Percentiles rank a stretch among this genome's conserved stretches.
These are phyloP conservation scores for Metschnikowia orientalis DNA, from an alignment of 805 yeast genomes.

Conservation along the genomic window DNA sequence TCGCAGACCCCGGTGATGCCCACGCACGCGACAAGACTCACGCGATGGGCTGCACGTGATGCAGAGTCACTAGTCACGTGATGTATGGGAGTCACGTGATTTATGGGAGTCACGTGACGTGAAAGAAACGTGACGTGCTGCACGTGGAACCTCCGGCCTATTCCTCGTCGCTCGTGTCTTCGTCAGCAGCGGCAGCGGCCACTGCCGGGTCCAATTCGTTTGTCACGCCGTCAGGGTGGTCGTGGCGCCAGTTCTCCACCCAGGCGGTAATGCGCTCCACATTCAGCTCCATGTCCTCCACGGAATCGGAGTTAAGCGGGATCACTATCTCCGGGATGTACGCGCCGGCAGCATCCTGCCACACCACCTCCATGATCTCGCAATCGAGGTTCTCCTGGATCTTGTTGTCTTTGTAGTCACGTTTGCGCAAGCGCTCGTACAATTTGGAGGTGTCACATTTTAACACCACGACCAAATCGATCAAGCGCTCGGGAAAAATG, in stretches of 20 bases:
- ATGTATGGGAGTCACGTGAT: too few species aligned
- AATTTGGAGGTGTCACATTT: constrained; percentile 69
- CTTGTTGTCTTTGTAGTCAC: constrained; percentile 78
- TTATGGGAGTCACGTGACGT: too few species aligned
- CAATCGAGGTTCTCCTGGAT: constrained; percentile 91
- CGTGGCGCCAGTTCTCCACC: constrained; percentile 69
- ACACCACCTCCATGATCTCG: constrained; percentile 91
- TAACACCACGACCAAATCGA: constrained; percentile 88
- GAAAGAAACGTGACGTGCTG: too few species aligned
- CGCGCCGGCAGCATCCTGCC: constrained; percentile 80
- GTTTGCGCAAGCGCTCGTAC: constrained; percentile 67
- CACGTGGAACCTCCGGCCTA: neutral
- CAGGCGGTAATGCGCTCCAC: constrained; percentile 71
- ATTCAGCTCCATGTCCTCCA: constrained; percentile 78
- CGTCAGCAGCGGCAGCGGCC: constrained; percentile 11
- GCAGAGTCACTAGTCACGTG: too few species aligned
- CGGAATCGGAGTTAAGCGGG: constrained; percentile 66
- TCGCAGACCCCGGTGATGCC: too few species aligned
- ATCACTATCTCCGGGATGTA: constrained; percentile 80
- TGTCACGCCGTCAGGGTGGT: constrained; percentile 51
- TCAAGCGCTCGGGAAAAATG: constrained; percentile 85
- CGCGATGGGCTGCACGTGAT: too few species aligned
- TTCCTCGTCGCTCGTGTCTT: constrained; percentile 12
- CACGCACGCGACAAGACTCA: too few species aligned
- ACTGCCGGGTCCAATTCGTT: constrained; percentile 46